Base-by-base conservation (phyloP, 2,329 filamentous ascomycete genomes). In the Xylaria polymorpha region DNA sequence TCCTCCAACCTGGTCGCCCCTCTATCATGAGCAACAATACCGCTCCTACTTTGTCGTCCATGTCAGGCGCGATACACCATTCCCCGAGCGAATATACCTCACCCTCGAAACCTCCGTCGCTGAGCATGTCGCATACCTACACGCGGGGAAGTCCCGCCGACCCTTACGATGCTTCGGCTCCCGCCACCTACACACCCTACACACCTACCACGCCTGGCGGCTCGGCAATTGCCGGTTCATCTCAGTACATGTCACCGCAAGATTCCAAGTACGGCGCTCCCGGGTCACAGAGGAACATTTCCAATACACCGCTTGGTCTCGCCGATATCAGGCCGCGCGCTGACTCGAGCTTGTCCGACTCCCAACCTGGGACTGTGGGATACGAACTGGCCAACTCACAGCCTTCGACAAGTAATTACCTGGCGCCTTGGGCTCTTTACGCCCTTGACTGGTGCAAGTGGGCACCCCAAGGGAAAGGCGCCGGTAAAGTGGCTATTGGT, bases 371-470 rank as follows among this genome's bases (percentile, higher is more conserved):
- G 81, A 80, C 85, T 80, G 73, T 86, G 50, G 84, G 87, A 61
- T 91, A 91, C 77, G 92, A 94, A 76, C 85, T 89, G 61, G 88
- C 89, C 71, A 88, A 88, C 78, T 79, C 88, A 71, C 84, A 88
- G 81, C 80, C 91, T 78, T 81, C 92, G 78, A 97, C 95, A 72
- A 97, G 94, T 85, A 98, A 95, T 79, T 97, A 98, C 78, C 83
- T 97, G 71, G 94, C 95, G 4, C 94, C 95, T 0, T 99, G 96
- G 94, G 92, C 94, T 15, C 91, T 97, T 64, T 99, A 98, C 80
- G 95, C 96, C 14, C 95, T 97, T 76, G 96, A 99, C 83, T 99
- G 96, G 96, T 99, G 96, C 84, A 99, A 99, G 82, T 99, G 96
- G 95, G 90, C 92, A 18, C 90, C 95, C 2, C 89, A 94, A 76